Conservation (phyloP, 345 rosid genomes). For the Eucalyptus marginata region DNA sequence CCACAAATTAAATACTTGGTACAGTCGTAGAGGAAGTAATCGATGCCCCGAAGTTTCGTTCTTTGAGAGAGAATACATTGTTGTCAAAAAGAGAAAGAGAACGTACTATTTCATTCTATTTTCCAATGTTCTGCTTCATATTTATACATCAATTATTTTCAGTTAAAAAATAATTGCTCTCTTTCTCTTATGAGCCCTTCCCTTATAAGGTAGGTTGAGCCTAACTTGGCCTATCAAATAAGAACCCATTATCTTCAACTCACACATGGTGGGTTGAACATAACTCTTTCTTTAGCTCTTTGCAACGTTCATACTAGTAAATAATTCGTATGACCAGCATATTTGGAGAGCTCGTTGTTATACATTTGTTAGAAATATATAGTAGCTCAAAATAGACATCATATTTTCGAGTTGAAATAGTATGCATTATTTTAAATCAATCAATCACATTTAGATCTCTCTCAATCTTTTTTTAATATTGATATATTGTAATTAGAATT, state of each 20-base stretch:
- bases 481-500: rapidly evolving
- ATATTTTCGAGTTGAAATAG: rapidly evolving
- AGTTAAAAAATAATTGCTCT: rapidly evolving
- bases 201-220: rapidly evolving
- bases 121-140: no score
- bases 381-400: rapidly evolving
- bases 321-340: rapidly evolving
- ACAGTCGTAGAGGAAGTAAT: rapidly evolving
- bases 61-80: no score
- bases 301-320: rapidly evolving
- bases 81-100: no score
- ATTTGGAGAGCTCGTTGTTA: rapidly evolving
- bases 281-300: rapidly evolving
- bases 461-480: no score
- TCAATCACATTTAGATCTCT: no score
- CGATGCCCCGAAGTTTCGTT: rapidly evolving
- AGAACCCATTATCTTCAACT: rapidly evolving
- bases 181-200: no score
- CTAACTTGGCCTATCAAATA: no score
- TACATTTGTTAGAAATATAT: no score
- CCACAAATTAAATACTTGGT: no score
- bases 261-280: rapidly evolving
- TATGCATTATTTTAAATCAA: rapidly evolving
- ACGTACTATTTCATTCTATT: no score
- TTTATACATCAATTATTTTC: rapidly evolving